Conservation (phyloP, 2,329 filamentous ascomycete species). For the Clonostachys byssicola region DNA sequence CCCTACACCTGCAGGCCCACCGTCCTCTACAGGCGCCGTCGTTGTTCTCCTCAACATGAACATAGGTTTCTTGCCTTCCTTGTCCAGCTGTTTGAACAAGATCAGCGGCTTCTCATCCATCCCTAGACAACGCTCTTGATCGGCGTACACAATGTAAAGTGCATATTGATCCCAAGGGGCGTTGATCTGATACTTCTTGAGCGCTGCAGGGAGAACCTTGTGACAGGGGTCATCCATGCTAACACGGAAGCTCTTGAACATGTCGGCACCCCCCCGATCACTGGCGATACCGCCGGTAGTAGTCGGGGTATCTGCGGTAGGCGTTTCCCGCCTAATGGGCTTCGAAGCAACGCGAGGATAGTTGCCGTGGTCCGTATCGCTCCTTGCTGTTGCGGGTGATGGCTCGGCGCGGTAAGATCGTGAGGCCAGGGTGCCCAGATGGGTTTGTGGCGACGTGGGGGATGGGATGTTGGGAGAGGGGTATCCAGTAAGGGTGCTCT, state of each 20-base stretch:
- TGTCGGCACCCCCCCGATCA: slow-evolving; percentile 59
- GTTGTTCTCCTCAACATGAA: slow-evolving; percentile 85
- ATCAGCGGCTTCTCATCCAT: slow-evolving; percentile 92
- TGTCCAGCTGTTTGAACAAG: slow-evolving; percentile 94
- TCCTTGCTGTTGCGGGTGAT: slow-evolving; percentile 25
- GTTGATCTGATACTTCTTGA: slow-evolving; percentile 98
- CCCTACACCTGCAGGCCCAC: slow-evolving; percentile 49
- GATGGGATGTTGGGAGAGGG: slow-evolving; percentile 65
- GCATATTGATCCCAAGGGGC: slow-evolving; percentile 97
- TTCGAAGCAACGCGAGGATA: slow-evolving; percentile 19
- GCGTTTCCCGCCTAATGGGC: slow-evolving; percentile 57
- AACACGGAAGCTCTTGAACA: slow-evolving; percentile 98
- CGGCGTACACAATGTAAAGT: slow-evolving; percentile 97
- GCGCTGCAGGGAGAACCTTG: slow-evolving; percentile 90
- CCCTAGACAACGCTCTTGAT: slow-evolving; percentile 90
- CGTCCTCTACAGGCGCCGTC: slow-evolving; percentile 44
- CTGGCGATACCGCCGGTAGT: slow-evolving; percentile 43
- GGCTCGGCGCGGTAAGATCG: slow-evolving; percentile 57
- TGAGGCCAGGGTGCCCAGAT: slow-evolving; percentile 51
- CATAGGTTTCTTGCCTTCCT: slow-evolving; percentile 97
- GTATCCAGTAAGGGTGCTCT: slow-evolving; percentile 50
- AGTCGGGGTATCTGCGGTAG: slow-evolving; percentile 53
- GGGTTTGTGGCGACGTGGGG: slow-evolving; percentile 61
- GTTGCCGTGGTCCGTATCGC: slow-evolving; percentile 11
- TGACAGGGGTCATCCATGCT: slow-evolving; percentile 98